Percentiles rank a stretch among this genome's conserved stretches.
Conservation (phyloP, 2,329 filamentous ascomycete species). For the Aaosphaeria pasadenensis region DNA sequence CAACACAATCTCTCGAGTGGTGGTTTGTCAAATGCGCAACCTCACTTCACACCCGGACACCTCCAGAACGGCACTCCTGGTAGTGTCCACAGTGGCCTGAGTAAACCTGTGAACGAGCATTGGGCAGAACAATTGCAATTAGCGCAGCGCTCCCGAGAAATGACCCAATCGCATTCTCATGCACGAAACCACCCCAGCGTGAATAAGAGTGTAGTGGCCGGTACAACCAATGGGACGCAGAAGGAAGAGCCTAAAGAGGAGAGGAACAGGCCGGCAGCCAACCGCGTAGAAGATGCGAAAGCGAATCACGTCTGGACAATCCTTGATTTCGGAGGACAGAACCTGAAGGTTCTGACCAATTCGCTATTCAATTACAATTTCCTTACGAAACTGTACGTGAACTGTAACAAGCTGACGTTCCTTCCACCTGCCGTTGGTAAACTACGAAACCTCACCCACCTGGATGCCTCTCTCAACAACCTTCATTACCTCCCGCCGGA, state of each 20-base stretch:
- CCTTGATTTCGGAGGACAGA: slow-evolving; percentile 94
- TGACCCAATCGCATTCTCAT: slow-evolving; percentile 71
- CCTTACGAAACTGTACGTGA: slow-evolving; percentile 86
- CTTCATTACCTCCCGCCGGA: slow-evolving; percentile 79
- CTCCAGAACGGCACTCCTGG: slow-evolving; percentile 59
- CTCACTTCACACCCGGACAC: slow-evolving; percentile 59
- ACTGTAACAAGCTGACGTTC: slow-evolving; percentile 81
- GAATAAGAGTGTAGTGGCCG: slow-evolving; percentile 63
- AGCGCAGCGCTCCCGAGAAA: slow-evolving; percentile 69
- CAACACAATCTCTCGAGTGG: slow-evolving; percentile 60
- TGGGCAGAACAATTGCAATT: slow-evolving; percentile 86
- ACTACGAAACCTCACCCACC: slow-evolving; percentile 73
- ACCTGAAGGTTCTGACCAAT: slow-evolving; percentile 74
- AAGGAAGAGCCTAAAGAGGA: slow-evolving; percentile 54
- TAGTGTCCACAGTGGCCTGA: slow-evolving; percentile 54
- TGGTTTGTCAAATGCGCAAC: slow-evolving; percentile 63
- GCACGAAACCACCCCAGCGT: slow-evolving; percentile 68
- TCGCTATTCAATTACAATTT: slow-evolving; percentile 84
- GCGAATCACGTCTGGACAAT: slow-evolving; percentile 80
- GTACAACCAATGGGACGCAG: slow-evolving; percentile 49
- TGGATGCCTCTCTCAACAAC: slow-evolving; percentile 88
- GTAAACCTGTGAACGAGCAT: slow-evolving; percentile 64
- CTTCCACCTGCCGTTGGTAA: slow-evolving; percentile 81
- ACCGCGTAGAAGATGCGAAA: slow-evolving; percentile 40
- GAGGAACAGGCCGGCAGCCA: slow-evolving; percentile 64